Percentiles rank a stretch among this genome's conserved stretches.
Conservation (phyloP, 179 eudicot species). For the Spinacia oleracea region DNA sequence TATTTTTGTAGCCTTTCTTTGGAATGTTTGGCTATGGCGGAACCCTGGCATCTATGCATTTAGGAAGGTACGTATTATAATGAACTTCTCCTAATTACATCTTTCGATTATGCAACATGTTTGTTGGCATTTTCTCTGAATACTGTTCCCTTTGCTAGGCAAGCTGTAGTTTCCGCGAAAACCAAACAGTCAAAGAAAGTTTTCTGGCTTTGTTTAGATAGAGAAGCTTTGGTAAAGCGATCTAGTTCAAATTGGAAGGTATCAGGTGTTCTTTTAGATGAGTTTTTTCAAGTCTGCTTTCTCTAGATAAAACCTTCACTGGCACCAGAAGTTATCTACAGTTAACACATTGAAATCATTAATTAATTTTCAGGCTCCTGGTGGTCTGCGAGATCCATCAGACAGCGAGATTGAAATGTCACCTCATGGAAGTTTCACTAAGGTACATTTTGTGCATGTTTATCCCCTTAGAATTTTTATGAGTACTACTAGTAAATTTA, state of each 20-base stretch:
- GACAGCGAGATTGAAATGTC: conserved; percentile 43
- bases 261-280: conserved; percentile 2
- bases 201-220: conserved; percentile 47
- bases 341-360: background rate
- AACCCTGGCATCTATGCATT: conserved; percentile 68
- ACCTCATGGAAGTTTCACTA: conserved; percentile 65
- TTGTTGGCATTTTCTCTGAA: conserved; percentile 6
- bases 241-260: conserved; percentile 71
- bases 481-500: no score
- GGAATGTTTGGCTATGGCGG: conserved; percentile 93
- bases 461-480: background rate
- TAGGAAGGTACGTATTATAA: conserved; percentile 63
- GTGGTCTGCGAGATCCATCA: conserved; percentile 57
- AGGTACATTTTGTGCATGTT: conserved; percentile 37
- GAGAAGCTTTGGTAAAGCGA: conserved; percentile 52
- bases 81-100: background rate
- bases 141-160: conserved; percentile 34
- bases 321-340: background rate
- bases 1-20: conserved; percentile 64
- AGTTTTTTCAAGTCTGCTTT: background rate
- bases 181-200: conserved; percentile 56
- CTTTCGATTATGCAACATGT: background rate
- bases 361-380: conserved; percentile 47
- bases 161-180: conserved; percentile 60
- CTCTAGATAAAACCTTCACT: background rate